phyloP scores from a whole-genome alignment of 176 grass and related monocot genomes.

The Elymus sibiricus region DNA sequence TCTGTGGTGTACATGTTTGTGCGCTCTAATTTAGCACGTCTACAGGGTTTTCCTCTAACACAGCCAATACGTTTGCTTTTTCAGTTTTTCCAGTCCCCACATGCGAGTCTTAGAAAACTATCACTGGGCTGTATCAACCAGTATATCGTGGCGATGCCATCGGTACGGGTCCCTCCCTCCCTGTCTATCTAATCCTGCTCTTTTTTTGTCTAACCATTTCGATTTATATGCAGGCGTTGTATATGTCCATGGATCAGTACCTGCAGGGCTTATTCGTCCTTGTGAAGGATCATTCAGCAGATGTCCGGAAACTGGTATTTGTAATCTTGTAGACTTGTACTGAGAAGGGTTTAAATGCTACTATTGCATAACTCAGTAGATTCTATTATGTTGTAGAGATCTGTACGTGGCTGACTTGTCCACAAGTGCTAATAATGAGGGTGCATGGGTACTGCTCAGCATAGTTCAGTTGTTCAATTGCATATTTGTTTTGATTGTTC shows the following conservation, averaged over 20 bases:
- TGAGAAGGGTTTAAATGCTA: not conserved
- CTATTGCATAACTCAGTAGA: not conserved
- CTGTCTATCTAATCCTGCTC: constrained; percentile 10
- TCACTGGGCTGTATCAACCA: constrained; percentile 84
- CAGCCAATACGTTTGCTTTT: not conserved
- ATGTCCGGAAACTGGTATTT: constrained; percentile 91
- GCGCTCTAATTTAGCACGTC: not conserved
- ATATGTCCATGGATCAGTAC: constrained; percentile 93
- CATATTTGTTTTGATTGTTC: not conserved
- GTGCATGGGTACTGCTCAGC: too few relatives aligned
- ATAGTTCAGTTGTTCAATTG: constrained; percentile 10
- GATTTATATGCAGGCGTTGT: constrained; percentile 54
- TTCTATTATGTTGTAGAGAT: not conserved
- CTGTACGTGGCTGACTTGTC: constrained; percentile 11
- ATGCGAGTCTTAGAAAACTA: constrained; percentile 81
- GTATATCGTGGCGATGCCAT: constrained; percentile 86
- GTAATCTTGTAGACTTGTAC: constrained; percentile 8
- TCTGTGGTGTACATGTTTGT: too few relatives aligned
- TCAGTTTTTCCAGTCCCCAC: constrained; percentile 91
- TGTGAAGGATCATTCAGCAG: constrained; percentile 70
- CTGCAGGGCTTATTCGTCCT: constrained; percentile 88
- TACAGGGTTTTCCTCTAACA: not conserved
- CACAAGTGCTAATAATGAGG: not conserved
- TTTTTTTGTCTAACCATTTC: not conserved
- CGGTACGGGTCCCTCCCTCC: constrained; percentile 32